Base-by-base conservation (phyloP, 2,329 filamentous ascomycete species). In the Sporothrix humicola region DNA sequence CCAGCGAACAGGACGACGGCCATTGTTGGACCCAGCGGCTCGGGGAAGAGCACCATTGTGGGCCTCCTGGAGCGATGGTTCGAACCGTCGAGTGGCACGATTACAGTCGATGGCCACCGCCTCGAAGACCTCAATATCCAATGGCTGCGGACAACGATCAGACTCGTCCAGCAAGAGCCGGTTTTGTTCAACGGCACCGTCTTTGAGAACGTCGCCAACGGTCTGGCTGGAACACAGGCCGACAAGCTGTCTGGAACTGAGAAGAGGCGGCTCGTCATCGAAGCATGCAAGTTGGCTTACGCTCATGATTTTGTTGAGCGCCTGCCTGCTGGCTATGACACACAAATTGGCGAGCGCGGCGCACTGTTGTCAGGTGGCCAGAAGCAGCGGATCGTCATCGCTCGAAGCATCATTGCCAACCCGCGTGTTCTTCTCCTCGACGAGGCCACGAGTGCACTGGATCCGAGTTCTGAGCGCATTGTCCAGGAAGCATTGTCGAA, bases 11-110 rank as follows among this genome's bases (percentile, higher is more conserved):
- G 92, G 72, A 91, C 92, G 68, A 93, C 93, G 0, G 93, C 93
- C 0, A 86, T 97, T 20, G 92, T 95, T 12, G 93, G 93, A 1
- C 89, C 93, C 12, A 96, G 93, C 0, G 91, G 92, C 0, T 94
- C 92, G 4, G 93, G 93, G 2, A 97, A 97, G 81, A 94, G 91
- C 69, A 97, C 93, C 0, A 88, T 93, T 42, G 88, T 93, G 0
- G 90, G 89, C 0, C 82, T 94, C 1, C 82, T 93, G 4, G 89
- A 93, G 78, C 83, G 91, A 61, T 94, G 91, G 90, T 94, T 94
- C 78, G 87, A 89, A n/a, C 83, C 54, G 20, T 44, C 52, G 2
- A 15, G 17, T 23, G 69, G 69, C 17, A 12, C 42, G 15, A 77
- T 80, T 20, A 74, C 75, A 1, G 71, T 77, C 6, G 79, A 78